Evolutionary conservation across 352 stramenopile genomes (phyloP).

Genomic region (Phytophthora pistaciae): DNA sequence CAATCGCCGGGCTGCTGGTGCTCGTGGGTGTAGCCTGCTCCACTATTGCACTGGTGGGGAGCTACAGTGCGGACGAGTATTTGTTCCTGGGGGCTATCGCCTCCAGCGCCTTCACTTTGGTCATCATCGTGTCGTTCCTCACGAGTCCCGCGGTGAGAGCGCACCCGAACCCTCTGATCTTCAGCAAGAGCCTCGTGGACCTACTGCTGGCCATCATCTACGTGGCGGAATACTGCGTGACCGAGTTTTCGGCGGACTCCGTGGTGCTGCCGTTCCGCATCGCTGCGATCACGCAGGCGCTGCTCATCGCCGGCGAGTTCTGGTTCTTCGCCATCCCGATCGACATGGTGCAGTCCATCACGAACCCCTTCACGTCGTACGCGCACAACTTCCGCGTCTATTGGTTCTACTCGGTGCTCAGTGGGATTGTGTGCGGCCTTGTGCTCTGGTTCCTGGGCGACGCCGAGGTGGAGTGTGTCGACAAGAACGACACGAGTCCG

Average conservation of each 20-base stretch:
- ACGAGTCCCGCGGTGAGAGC: constrained; percentile 61
- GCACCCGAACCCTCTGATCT: constrained; percentile 88
- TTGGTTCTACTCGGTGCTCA: constrained; percentile 86
- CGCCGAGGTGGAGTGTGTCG: constrained; percentile 29
- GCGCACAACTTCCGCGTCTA: constrained; percentile 85
- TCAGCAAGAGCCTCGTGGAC: constrained; percentile 89
- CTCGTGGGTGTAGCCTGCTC: constrained; percentile 50
- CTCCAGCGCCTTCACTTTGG: constrained; percentile 74
- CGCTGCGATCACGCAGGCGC: constrained; percentile 73
- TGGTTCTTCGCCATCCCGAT: constrained; percentile 92
- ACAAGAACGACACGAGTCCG: constrained; percentile 22
- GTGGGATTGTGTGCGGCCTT: constrained; percentile 71
- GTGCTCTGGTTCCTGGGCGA: constrained; percentile 73
- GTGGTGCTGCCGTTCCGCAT: constrained; percentile 69
- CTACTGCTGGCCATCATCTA: constrained; percentile 77
- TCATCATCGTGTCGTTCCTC: constrained; percentile 79
- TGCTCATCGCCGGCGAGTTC: constrained; percentile 88
- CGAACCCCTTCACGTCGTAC: constrained; percentile 91
- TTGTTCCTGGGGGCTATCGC: constrained; percentile 80
- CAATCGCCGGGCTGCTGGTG: constrained; percentile 46
- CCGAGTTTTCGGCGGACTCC: constrained; percentile 60
- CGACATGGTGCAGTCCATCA: constrained; percentile 91
- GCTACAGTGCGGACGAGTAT: constrained; percentile 61
- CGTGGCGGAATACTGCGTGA: constrained; percentile 79
- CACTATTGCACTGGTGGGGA: constrained; percentile 37